Evolutionary conservation across 768 basidiomycete species (phyloP).

Genomic region (Mycena capillaripes): DNA sequence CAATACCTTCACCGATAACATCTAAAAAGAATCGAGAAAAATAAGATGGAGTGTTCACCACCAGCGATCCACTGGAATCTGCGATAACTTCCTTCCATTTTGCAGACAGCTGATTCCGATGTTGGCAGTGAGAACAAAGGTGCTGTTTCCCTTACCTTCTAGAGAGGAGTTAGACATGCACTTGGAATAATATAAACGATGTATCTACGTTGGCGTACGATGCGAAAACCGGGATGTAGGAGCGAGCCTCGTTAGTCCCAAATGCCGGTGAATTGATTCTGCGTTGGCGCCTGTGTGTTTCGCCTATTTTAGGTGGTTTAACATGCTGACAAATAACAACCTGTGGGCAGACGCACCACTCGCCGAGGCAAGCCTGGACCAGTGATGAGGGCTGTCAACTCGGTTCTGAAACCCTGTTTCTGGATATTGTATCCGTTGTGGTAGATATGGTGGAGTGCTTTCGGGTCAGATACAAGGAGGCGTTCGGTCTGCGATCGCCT

Average conservation of each 20-base stretch:
- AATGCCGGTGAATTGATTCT: constrained; percentile 70
- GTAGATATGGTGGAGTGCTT: constrained; percentile 63
- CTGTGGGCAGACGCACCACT: constrained; percentile 44
- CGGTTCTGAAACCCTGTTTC: constrained; percentile 65
- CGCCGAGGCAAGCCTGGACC: constrained; percentile 69
- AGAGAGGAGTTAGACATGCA: constrained; percentile 15
- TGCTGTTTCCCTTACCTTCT: constrained; percentile 3
- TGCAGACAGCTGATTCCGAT: constrained; percentile 56
- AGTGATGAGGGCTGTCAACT: constrained; percentile 64
- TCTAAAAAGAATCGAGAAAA: constrained; percentile 13
- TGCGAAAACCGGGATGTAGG: constrained; percentile 64
- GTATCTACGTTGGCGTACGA: constrained; percentile 56
- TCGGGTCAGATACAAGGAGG: constrained; percentile 67
- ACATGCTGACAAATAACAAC: not conserved
- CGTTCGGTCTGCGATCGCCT: constrained; percentile 59
- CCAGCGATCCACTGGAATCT: not conserved
- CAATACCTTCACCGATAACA: constrained; percentile 25
- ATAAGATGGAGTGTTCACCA: constrained; percentile 3
- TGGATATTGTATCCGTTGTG: constrained; percentile 62
- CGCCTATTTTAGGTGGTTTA: constrained; percentile 41
- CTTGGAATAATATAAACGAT: constrained; percentile 39
- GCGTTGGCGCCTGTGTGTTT: constrained; percentile 66
- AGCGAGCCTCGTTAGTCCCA: constrained; percentile 63
- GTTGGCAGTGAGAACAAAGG: not conserved
- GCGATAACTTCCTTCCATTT: constrained; percentile 57